Conservation (phyloP, 805 yeast species). For the Candida ovalis region DNA sequence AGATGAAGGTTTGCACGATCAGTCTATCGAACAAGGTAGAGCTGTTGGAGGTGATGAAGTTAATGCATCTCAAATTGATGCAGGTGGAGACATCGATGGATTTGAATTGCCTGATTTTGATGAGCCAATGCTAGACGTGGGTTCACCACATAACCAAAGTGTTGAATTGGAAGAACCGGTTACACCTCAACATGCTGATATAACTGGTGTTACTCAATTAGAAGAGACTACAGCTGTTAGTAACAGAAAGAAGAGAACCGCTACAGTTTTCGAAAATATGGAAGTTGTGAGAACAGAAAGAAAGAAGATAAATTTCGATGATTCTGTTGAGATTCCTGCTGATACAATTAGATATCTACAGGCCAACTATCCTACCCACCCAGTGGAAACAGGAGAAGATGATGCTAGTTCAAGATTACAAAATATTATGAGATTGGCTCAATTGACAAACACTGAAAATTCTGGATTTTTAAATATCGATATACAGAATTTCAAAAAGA, state of each 20-base stretch:
- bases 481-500: constrained; percentile 12
- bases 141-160: constrained; percentile 6
- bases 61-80: constrained; percentile 18
- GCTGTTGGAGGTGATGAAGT: constrained; percentile 27
- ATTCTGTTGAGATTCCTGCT: constrained; percentile 39
- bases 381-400: constrained; percentile 1
- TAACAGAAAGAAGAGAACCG: constrained; percentile 22
- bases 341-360: constrained; percentile 34
- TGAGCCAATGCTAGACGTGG: constrained; percentile 23
- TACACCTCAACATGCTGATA: constrained; percentile 12
- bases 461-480: constrained; percentile 10
- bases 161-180: constrained; percentile 13
- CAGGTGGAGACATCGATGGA: constrained; percentile 32
- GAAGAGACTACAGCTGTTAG: constrained; percentile 2
- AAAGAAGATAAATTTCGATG: constrained; percentile 45
- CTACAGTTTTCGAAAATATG: constrained; percentile 30
- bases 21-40: constrained; percentile 55
- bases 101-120: constrained; percentile 40
- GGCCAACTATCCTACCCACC: constrained; percentile 21
- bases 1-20: constrained; percentile 29
- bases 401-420: not conserved
- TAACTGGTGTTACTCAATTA: constrained; percentile 2
- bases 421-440: constrained; percentile 6
- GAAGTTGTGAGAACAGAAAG: constrained; percentile 47
- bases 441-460: constrained; percentile 8